Percentiles rank a stretch among this genome's conserved stretches.
Conservation (phyloP, 228 moss, liverwort and hornwort species). For the Sphagnum magellanicum region DNA sequence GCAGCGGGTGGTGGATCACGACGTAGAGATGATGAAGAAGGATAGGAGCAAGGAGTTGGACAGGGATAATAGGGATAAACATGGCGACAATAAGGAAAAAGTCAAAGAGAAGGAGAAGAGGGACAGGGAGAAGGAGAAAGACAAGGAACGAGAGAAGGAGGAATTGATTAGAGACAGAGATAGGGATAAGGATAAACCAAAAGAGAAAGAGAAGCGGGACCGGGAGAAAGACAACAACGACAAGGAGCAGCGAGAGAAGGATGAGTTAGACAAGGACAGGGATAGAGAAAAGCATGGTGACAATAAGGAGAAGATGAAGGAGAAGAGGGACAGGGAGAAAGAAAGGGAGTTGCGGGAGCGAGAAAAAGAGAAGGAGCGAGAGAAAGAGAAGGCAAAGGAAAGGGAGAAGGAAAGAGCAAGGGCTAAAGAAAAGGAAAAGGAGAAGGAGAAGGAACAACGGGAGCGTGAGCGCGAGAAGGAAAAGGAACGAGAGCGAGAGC, state of each 20-base stretch:
- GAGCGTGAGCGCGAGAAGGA: conserved; percentile 28
- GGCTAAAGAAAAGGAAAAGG: conserved; percentile 40
- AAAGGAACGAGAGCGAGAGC: conserved; percentile 22
- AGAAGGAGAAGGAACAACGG: conserved; percentile 37
- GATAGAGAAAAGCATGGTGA: background rate
- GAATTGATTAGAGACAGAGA: conserved; percentile 10
- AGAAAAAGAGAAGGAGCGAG: conserved; percentile 18
- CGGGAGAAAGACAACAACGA: conserved; percentile 17
- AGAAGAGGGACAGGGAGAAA: conserved; percentile 34
- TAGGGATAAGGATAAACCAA: conserved; percentile 2
- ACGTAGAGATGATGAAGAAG: conserved; percentile 13
- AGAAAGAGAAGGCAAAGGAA: conserved; percentile 37
- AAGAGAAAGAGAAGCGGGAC: conserved; percentile 10
- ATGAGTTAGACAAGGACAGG: conserved; percentile 4
- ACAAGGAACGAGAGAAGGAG: conserved; percentile 19
- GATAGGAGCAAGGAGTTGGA: conserved; percentile 7
- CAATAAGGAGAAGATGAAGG: conserved; percentile 6
- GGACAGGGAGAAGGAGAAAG: conserved; percentile 25
- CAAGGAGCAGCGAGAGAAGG: conserved; percentile 7
- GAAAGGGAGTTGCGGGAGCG: conserved; percentile 17
- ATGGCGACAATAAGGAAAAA: background rate
- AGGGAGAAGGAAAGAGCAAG: conserved; percentile 42
- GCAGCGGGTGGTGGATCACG: conserved; percentile 18
- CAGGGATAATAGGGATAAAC: background rate
- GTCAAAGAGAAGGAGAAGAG: conserved; percentile 31